Evolutionary conservation across 495 filamentous ascomycete species (phyloP), one percentile per base, ranked within the genome.

Genomic region (Neurospora tetraspora): DNA sequence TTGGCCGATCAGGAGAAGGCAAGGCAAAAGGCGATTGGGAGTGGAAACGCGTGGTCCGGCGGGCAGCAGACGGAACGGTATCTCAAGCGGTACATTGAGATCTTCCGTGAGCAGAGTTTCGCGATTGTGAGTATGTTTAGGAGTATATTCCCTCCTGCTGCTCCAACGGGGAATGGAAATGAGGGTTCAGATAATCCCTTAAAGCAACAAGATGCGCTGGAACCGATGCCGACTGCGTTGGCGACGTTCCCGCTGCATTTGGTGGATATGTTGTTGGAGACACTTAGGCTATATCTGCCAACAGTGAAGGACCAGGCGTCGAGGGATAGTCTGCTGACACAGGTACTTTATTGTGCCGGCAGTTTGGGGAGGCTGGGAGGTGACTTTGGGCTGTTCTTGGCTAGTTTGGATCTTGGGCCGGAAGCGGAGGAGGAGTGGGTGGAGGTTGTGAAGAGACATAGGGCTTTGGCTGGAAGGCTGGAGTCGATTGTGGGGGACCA

Each of bases 61-160:
- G 96, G 95, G 0, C 93, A 96, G 77, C 96, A 99, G 77, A 97
- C 94, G 2, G 96, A 98, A 78, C 87, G 93, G 34, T 99, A 94
- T 75, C 83, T 99, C 43, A 99, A 99, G 80, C 85, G 93, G 70
- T 99, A 97, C 82, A 91, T 99, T 76, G 96, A 99, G 80, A 97
- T 98, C 38, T 98, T 98, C 82, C 91, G 96, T 70, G 96, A 99
- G 82, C 96, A 99, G 81, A 96, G 93, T 77, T 99, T 99, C 78
- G 92, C 91, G 12, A 96, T 98, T 73, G 88, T 98, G 27, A 94
- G 92, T 23, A 92, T 98, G 87, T 97, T 96, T 79, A 91, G 89
- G 74, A 93, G 89, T 76, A 96, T 98, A 65, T 98, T 98, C 78
- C 89, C 91, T 4, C 84, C 87, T 9, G 82, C 84, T 4, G 59